Conservation (phyloP, 2,329 filamentous ascomycete species). For the Cytospora mali region DNA sequence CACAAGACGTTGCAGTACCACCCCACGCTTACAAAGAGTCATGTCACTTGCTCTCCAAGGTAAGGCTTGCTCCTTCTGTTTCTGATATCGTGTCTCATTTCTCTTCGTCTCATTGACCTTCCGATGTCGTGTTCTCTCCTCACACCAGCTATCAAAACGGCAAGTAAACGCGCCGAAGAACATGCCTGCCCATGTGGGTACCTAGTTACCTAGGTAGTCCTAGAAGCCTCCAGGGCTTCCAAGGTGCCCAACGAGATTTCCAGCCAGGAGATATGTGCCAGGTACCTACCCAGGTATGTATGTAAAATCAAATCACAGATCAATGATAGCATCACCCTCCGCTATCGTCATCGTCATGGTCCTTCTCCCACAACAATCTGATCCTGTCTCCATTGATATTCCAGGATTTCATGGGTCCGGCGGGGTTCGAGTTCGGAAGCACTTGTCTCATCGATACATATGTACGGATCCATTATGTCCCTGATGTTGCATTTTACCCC, state of each 20-base stretch:
- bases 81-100: neutral
- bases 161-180: too few species aligned
- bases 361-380: neutral
- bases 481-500: neutral
- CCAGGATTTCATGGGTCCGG: neutral
- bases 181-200: too few species aligned
- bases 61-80: neutral
- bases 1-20: neutral
- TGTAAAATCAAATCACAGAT: too few species aligned
- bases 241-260: too few species aligned
- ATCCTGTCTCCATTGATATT: neutral
- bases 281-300: neutral
- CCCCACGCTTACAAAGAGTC: neutral
- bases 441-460: slow-evolving; percentile 1
- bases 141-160: too few species aligned
- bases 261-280: too few species aligned
- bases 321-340: neutral
- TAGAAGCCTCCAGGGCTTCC: too few species aligned
- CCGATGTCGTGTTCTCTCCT: too few species aligned
- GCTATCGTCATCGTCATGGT: neutral
- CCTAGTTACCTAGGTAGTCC: too few species aligned
- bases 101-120: too few species aligned
- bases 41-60: neutral
- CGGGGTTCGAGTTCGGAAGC: neutral
- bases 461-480: neutral